Conservation (phyloP, 805 yeast genomes). For the Ascoidea asiatica region DNA sequence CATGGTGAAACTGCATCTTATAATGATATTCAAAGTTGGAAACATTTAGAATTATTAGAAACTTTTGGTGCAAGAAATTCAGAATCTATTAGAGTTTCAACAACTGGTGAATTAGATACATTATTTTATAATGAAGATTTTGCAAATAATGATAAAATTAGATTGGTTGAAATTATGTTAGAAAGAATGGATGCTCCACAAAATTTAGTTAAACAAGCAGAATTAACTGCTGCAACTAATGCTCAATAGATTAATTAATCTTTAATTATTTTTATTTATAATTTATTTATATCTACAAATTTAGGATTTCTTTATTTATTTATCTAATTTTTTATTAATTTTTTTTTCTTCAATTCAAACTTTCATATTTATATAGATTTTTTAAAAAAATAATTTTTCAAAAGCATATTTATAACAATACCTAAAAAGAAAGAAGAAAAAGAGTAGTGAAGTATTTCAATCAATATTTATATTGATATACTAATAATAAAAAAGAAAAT, state of each 20-base stretch:
- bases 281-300: too few relatives aligned
- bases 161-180: slow-evolving; percentile 56
- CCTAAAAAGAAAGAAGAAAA: too few relatives aligned
- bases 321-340: too few relatives aligned
- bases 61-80: slow-evolving; percentile 35
- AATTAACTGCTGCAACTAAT: slow-evolving; percentile 38
- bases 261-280: too few relatives aligned
- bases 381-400: too few relatives aligned
- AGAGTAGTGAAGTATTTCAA: too few relatives aligned
- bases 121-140: slow-evolving; percentile 33
- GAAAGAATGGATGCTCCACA: slow-evolving; percentile 60
- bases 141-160: slow-evolving; percentile 41
- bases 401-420: too few relatives aligned
- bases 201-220: slow-evolving; percentile 52
- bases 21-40: slow-evolving; percentile 60
- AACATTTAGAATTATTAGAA: slow-evolving; percentile 42
- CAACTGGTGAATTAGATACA: slow-evolving; percentile 43
- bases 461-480: too few relatives aligned
- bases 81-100: slow-evolving; percentile 39
- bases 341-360: too few relatives aligned
- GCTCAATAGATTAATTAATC: slow-evolving; percentile 12
- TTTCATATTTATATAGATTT: too few relatives aligned
- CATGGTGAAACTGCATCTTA: slow-evolving; percentile 55
- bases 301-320: too few relatives aligned
- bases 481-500: too few relatives aligned